Evolutionary conservation across 805 yeast genomes (phyloP).

Genomic region (Myxozyma neotropica): DNA sequence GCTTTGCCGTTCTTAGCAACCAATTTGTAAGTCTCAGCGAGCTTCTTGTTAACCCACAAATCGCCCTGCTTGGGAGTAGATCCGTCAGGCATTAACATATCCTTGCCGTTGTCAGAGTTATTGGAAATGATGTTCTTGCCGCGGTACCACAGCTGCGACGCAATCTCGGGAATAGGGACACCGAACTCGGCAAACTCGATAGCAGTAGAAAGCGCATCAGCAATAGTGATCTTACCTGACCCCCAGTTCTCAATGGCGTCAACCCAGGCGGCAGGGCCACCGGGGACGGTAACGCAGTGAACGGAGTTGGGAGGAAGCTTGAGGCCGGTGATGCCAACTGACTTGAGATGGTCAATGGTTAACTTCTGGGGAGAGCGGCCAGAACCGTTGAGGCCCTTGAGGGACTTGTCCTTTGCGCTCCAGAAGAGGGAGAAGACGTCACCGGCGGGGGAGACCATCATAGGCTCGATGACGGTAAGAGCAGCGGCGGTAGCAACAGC

Average conservation of each 20-base stretch:
- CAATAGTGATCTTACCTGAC: slow-evolving; percentile 62
- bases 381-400: slow-evolving; percentile 72
- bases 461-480: slow-evolving; percentile 46
- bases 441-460: slow-evolving; percentile 48
- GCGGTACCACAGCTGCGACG: slow-evolving; percentile 56
- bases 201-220: slow-evolving; percentile 63
- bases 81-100: slow-evolving; percentile 42
- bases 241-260: slow-evolving; percentile 75
- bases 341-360: slow-evolving; percentile 52
- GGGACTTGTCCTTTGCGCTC: slow-evolving; percentile 52
- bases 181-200: slow-evolving; percentile 72
- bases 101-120: slow-evolving; percentile 41
- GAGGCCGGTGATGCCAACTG: slow-evolving; percentile 50
- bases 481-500: slow-evolving; percentile 50
- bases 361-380: slow-evolving; percentile 65
- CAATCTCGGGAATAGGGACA: slow-evolving; percentile 62
- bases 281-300: slow-evolving; percentile 71
- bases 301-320: slow-evolving; percentile 59
- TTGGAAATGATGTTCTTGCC: slow-evolving; percentile 47
- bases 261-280: slow-evolving; percentile 78
- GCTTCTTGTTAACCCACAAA: slow-evolving; percentile 52
- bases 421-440: slow-evolving; percentile 61
- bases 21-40: slow-evolving; percentile 56
- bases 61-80: slow-evolving; percentile 62
- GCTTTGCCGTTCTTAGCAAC: slow-evolving; percentile 61